phyloP scores from a whole-genome alignment of 495 filamentous ascomycete species.

The Penicillium angulare region DNA sequence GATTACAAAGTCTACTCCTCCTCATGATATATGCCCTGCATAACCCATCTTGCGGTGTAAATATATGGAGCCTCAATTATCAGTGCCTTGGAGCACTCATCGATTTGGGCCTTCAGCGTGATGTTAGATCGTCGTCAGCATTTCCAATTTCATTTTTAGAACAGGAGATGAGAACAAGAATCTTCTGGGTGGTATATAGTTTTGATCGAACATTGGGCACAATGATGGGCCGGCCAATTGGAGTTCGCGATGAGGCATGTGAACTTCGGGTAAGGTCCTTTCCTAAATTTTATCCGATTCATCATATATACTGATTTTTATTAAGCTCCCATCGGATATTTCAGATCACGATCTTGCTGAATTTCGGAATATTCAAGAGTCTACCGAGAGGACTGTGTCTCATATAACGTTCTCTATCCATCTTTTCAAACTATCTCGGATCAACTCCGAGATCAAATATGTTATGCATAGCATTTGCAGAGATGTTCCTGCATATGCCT shows the following conservation, averaged over 20 bases:
- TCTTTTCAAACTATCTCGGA: constrained; percentile 38
- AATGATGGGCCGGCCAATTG: constrained; percentile 50
- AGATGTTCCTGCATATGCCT: constrained; percentile 37
- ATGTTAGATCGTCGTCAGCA: constrained; percentile 31
- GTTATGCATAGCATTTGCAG: constrained; percentile 44
- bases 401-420: constrained; percentile 45
- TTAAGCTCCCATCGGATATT: constrained; percentile 31
- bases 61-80: constrained; percentile 50
- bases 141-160: constrained; percentile 38
- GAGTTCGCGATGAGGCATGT: constrained; percentile 49
- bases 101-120: constrained; percentile 46
- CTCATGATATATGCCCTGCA: constrained; percentile 48
- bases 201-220: constrained; percentile 46
- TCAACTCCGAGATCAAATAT: constrained; percentile 52
- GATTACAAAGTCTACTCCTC: constrained; percentile 41
- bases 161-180: constrained; percentile 48
- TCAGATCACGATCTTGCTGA: constrained; percentile 27
- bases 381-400: constrained; percentile 18
- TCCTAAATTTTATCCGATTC: not conserved
- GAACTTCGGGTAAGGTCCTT: constrained; percentile 38
- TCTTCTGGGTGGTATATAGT: constrained; percentile 49
- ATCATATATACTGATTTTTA: not conserved
- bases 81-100: constrained; percentile 46
- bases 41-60: constrained; percentile 43
- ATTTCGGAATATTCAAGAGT: not conserved